phyloP scores from a whole-genome alignment of 73 alveolate species.

The Paramecium bursaria region DNA sequence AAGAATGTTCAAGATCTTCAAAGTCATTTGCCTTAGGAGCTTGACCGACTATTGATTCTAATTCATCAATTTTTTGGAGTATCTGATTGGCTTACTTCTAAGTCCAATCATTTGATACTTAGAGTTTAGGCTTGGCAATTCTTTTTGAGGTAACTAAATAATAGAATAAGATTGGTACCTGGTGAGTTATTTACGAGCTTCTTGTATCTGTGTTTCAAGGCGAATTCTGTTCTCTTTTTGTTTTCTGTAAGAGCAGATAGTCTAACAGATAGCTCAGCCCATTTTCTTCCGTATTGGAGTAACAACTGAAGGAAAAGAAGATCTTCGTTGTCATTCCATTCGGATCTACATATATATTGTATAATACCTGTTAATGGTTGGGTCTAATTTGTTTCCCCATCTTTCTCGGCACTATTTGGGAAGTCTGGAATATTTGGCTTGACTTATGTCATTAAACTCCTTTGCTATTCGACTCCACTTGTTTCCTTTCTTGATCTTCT shows the following conservation, averaged over 20 bases:
- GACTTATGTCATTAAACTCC: conserved; percentile 18
- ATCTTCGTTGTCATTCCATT: conserved; percentile 90
- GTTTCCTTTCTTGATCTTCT: conserved; percentile 26
- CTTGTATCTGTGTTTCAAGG: conserved; percentile 51
- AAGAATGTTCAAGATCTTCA: no score
- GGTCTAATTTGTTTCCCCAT: conserved; percentile 91
- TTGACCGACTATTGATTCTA: no score
- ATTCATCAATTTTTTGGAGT: no score
- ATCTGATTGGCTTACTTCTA: no score
- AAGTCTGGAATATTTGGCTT: neutral
- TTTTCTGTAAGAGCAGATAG: conserved; percentile 24
- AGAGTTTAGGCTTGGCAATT: no score
- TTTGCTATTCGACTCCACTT: conserved; percentile 51
- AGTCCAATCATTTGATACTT: no score
- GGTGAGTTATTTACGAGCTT: conserved; percentile 33
- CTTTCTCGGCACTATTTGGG: conserved; percentile 92
- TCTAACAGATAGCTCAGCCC: conserved; percentile 70
- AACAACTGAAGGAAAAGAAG: conserved; percentile 79
- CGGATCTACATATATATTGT: conserved; percentile 68
- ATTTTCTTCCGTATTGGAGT: conserved; percentile 86
- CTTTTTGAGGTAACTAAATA: no score
- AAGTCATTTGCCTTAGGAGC: no score
- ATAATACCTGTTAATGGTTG: conserved; percentile 73
- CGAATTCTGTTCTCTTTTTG: conserved; percentile 52
- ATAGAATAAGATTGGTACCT: no score